A percentile compares a stretch with the other conserved stretches of the same genome.
phyloP scores from a whole-genome alignment of 169 alveolate species.

The Amoebophrya sp. region DNA sequence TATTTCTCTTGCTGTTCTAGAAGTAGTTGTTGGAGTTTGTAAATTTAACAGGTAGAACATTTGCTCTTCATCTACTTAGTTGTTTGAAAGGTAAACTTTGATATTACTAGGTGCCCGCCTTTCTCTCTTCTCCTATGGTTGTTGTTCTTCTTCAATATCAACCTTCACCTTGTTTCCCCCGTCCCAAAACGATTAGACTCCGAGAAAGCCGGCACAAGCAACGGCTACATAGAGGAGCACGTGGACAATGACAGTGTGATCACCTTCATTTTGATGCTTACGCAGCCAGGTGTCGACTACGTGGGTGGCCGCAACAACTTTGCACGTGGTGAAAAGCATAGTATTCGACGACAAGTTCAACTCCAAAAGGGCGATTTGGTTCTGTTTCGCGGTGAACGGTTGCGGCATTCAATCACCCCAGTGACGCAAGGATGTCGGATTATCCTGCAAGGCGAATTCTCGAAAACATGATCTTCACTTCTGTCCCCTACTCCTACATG shows the following conservation, averaged over 20 bases:
- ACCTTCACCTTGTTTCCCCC: too few relatives aligned
- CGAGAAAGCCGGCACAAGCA: background rate
- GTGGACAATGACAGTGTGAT: slow-evolving; percentile 34
- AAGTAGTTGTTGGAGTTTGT: too few relatives aligned
- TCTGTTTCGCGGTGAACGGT: slow-evolving; percentile 30
- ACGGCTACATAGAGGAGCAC: slow-evolving; percentile 32
- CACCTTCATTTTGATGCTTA: slow-evolving; percentile 16
- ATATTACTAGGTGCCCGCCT: too few relatives aligned
- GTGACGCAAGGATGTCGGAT: slow-evolving; percentile 29
- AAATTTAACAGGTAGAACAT: too few relatives aligned
- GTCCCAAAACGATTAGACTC: too few relatives aligned
- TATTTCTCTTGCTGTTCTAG: too few relatives aligned
- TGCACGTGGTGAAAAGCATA: background rate
- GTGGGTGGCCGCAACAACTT: slow-evolving; percentile 34
- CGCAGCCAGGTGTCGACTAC: slow-evolving; percentile 33
- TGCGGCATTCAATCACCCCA: slow-evolving; percentile 33
- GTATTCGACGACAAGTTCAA: background rate
- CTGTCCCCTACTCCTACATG: too few relatives aligned
- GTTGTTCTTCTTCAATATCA: too few relatives aligned
- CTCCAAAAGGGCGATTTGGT: slow-evolving; percentile 36
- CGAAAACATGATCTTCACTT: background rate
- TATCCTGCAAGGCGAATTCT: slow-evolving; percentile 31
- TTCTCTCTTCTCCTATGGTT: too few relatives aligned
- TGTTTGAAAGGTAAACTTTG: too few relatives aligned
- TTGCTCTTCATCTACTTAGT: too few relatives aligned